A percentile compares a stretch with the other conserved stretches of the same genome.
These are phyloP conservation scores for Pseudogymnoascus sp. DNA, from an alignment of 2,329 filamentous ascomycete species.

Conservation along the genomic window DNA sequence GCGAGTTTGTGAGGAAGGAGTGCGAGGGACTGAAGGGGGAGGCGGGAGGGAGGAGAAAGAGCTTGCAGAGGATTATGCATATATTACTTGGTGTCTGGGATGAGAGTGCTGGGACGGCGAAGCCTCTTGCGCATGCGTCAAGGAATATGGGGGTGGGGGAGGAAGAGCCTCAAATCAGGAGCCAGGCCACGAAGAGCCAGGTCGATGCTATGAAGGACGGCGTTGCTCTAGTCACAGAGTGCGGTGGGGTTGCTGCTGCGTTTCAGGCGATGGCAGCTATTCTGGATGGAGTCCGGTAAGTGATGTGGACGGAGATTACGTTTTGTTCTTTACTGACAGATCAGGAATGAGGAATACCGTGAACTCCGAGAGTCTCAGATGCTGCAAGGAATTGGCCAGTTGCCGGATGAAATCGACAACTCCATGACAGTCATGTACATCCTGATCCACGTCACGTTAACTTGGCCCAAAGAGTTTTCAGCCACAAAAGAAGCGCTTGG, in stretches of 20 bases:
- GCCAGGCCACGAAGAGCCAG: slow-evolving; percentile 47
- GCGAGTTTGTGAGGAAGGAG: slow-evolving; percentile 50
- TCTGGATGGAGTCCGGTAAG: slow-evolving; percentile 29
- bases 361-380: slow-evolving; percentile 27
- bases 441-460: slow-evolving; percentile 49
- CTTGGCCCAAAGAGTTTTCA: slow-evolving; percentile 43
- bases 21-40: slow-evolving; percentile 36
- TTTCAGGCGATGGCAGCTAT: slow-evolving; percentile 27
- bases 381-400: slow-evolving; percentile 7
- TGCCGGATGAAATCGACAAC: slow-evolving; percentile 54
- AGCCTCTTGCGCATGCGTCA: slow-evolving; percentile 20
- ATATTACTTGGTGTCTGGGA: slow-evolving; percentile 64
- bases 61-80: slow-evolving; percentile 52
- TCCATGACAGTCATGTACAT: slow-evolving; percentile 58
- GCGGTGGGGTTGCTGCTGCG: slow-evolving; percentile 31
- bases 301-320: slow-evolving; percentile 31
- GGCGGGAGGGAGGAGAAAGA: slow-evolving; percentile 42
- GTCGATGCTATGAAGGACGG: slow-evolving; percentile 52
- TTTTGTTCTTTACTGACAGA: slow-evolving; percentile 39
- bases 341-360: slow-evolving; percentile 22
- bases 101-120: slow-evolving; percentile 49
- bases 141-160: slow-evolving; percentile 29
- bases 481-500: neutral
- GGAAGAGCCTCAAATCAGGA: slow-evolving; percentile 39
- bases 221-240: slow-evolving; percentile 43